A percentile compares a stretch with the other conserved stretches of the same genome.
Evolutionary conservation across 139 green algal species (phyloP).

Genomic region (Coelastrella sp.): DNA sequence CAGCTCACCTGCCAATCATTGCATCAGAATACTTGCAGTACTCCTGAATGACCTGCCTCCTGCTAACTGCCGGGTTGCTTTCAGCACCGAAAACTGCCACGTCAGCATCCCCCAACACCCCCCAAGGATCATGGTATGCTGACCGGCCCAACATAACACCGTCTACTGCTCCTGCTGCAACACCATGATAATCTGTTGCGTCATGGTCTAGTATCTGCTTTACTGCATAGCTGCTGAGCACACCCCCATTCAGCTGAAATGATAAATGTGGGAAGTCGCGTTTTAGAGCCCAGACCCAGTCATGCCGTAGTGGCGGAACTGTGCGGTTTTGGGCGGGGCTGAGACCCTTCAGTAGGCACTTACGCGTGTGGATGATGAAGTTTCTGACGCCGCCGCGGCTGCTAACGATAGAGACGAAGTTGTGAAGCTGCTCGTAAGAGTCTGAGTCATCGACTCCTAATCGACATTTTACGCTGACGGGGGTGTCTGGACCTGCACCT

Average conservation of each 20-base stretch:
- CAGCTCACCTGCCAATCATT: conserved; percentile 64
- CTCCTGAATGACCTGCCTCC: conserved; percentile 78
- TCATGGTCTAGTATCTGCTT: conserved; percentile 27
- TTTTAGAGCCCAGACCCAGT: conserved; percentile 90
- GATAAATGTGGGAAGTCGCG: conserved; percentile 92
- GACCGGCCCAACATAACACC: conserved; percentile 93
- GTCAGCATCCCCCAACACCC: conserved; percentile 85
- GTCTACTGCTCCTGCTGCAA: conserved; percentile 57
- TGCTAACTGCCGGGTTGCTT: conserved; percentile 68
- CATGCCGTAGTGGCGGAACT: conserved; percentile 86
- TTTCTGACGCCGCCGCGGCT: conserved; percentile 73
- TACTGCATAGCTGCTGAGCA: conserved; percentile 48
- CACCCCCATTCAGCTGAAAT: conserved; percentile 80
- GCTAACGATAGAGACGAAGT: conserved; percentile 83
- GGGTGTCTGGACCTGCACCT: conserved; percentile 43
- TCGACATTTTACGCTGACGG: conserved; percentile 92
- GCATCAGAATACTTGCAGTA: conserved; percentile 86
- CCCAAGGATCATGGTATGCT: conserved; percentile 91
- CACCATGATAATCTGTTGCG: conserved; percentile 44
- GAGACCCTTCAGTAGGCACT: conserved; percentile 94
- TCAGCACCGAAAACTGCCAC: conserved; percentile 75
- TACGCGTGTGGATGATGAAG: conserved; percentile 96
- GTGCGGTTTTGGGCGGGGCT: conserved; percentile 93
- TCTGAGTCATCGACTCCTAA: conserved; percentile 80
- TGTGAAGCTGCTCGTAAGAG: conserved; percentile 78